Evolutionary conservation across 129 eudicot species (phyloP), one percentile per base, ranked within the genome.

Genomic region (Artemisia annua): DNA sequence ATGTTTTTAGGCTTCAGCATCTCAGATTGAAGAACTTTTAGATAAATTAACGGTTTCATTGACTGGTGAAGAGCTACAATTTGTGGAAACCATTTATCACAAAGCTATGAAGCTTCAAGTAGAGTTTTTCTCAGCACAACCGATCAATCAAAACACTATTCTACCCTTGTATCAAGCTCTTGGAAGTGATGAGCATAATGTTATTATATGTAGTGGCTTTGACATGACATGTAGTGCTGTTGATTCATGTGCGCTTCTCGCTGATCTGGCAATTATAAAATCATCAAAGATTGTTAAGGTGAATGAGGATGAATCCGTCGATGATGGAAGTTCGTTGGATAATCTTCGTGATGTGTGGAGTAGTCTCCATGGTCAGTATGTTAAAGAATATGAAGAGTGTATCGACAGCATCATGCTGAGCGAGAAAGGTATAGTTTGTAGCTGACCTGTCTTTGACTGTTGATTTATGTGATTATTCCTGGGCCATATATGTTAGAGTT

Each of bases 81-180:
- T 79, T 53, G 87, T 86, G 5, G 87, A 86, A 69, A 83, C 83
- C 22, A 69, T 86, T 18, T 86, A 86, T 70, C 81, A 80, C 53
- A 78, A 81, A 73, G 90, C 90, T 19, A 77, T 86, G 82, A 77
- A 83, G 78, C 90, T 86, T 58, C 87, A 86, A 78, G 79, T 86
- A 16, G 85, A 83, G 9, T 86, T 86, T 83, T 82, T 76, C 73
- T 80, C 79, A 26, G 72, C 85, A 58, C 90, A 82, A 67, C 78
- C 81, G 12, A 68, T 76, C 30, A 49, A 59, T 39, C 83, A 83
- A 63, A 80, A 77, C 52, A 70, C 90, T 16, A 75, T 83, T 48
- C 67, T 86, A 59, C 90, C 90, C 59, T 80, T 82, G 57, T 79
- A 83, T 58, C 81, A 24, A 66, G 69, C 71, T 30, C 81, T 48